Evolutionary conservation across 345 rosid species (phyloP).

Genomic region (Dimocarpus longan): DNA sequence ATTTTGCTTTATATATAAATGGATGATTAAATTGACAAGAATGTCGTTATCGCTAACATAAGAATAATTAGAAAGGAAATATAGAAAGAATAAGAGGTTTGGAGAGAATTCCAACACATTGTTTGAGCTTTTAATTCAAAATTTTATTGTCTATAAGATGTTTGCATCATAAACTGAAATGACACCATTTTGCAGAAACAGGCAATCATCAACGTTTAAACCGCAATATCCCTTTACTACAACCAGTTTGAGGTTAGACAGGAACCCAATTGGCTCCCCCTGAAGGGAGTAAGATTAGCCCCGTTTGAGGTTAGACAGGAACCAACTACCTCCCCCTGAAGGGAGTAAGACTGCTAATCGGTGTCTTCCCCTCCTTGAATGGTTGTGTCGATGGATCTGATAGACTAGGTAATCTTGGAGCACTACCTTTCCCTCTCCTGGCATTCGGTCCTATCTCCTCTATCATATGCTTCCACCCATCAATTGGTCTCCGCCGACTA

Average conservation of each 20-base stretch:
- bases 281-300: too few relatives aligned
- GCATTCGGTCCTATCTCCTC: slow-evolving; percentile 98
- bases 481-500: slow-evolving; percentile 93
- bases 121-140: neutral
- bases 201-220: neutral
- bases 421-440: slow-evolving; percentile 90
- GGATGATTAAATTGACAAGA: neutral
- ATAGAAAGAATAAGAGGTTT: neutral
- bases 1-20: too few relatives aligned
- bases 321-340: slow-evolving; percentile 44
- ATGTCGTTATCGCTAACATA: neutral
- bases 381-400: slow-evolving; percentile 85
- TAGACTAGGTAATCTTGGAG: slow-evolving; percentile 77
- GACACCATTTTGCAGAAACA: neutral
- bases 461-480: slow-evolving; percentile 97
- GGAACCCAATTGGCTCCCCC: too few relatives aligned
- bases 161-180: neutral
- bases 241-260: neutral
- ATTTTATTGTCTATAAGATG: neutral
- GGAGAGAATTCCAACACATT: neutral
- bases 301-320: neutral
- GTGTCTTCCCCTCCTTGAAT: slow-evolving; percentile 66
- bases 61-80: neutral
- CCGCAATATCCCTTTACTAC: neutral
- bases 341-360: slow-evolving; percentile 31